Percentiles rank a stretch among this genome's conserved stretches.
phyloP scores from a whole-genome alignment of 2,329 filamentous ascomycete genomes.

The Colletotrichum shisoi region DNA sequence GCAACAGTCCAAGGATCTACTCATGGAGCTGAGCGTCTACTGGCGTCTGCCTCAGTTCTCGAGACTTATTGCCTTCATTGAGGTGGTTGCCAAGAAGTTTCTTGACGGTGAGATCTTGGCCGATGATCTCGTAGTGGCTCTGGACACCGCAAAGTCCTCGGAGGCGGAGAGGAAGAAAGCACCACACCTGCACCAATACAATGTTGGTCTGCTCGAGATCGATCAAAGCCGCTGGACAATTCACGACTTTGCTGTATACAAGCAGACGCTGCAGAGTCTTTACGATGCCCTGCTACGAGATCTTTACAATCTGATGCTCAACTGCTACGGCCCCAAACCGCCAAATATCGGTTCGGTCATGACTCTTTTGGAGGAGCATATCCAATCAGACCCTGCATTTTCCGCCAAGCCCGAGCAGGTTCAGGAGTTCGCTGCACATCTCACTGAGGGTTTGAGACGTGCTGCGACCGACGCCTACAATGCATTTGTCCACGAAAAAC shows the following conservation, averaged over 20 bases:
- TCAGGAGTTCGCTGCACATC: slow-evolving; percentile 73
- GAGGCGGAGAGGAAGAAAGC: slow-evolving; percentile 71
- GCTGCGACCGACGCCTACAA: slow-evolving; percentile 83
- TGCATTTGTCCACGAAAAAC: slow-evolving; percentile 77
- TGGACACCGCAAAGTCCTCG: slow-evolving; percentile 80
- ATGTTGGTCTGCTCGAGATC: slow-evolving; percentile 62
- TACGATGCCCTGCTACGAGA: slow-evolving; percentile 87
- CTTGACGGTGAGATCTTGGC: slow-evolving; percentile 81
- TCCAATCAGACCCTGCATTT: slow-evolving; percentile 81
- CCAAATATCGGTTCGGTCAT: slow-evolving; percentile 81
- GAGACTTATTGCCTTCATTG: slow-evolving; percentile 80
- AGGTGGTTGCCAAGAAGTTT: slow-evolving; percentile 86
- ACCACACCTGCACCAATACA: slow-evolving; percentile 62
- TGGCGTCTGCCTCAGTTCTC: slow-evolving; percentile 91
- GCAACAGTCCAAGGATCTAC: slow-evolving; percentile 79
- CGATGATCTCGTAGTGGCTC: slow-evolving; percentile 82
- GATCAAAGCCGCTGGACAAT: slow-evolving; percentile 72
- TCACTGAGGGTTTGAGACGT: slow-evolving; percentile 75
- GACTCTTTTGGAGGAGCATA: slow-evolving; percentile 81
- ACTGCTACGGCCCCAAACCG: slow-evolving; percentile 88
- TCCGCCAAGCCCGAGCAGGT: slow-evolving; percentile 73
- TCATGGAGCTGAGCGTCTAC: slow-evolving; percentile 83
- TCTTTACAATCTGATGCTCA: slow-evolving; percentile 84
- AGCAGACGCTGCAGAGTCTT: slow-evolving; percentile 75
- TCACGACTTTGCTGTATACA: slow-evolving; percentile 74